phyloP scores from a whole-genome alignment of 1,139 yeast species.

The Candida glucosophila region DNA sequence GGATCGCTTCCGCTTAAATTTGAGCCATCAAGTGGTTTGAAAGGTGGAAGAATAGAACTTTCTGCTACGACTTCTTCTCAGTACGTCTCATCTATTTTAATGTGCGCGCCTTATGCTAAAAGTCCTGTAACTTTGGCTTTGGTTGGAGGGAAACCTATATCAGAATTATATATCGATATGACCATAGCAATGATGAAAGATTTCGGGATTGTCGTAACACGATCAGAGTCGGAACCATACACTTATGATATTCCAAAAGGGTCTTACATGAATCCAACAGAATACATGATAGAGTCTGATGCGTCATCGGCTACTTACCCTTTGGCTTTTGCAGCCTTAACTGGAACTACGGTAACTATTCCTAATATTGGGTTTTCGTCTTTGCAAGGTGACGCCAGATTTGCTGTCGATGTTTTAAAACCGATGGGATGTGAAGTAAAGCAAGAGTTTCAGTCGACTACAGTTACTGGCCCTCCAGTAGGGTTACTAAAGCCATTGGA shows the following conservation, averaged over 20 bases:
- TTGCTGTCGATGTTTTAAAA: conserved; percentile 82
- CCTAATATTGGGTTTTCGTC: conserved; percentile 93
- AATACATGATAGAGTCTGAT: conserved; percentile 88
- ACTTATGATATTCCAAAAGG: conserved; percentile 91
- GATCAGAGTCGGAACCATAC: conserved; percentile 61
- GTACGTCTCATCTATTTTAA: conserved; percentile 88
- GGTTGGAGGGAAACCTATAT: conserved; percentile 95
- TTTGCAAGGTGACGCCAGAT: conserved; percentile 94
- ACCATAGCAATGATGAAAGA: conserved; percentile 91
- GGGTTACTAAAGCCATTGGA: conserved; percentile 64
- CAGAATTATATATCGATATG: conserved; percentile 94
- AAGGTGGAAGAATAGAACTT: conserved; percentile 88
- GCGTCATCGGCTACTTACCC: conserved; percentile 99
- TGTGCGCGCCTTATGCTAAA: conserved; percentile 96
- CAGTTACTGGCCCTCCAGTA: conserved; percentile 80
- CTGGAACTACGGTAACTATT: conserved; percentile 85
- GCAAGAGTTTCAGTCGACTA: conserved; percentile 78
- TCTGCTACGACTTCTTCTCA: conserved; percentile 97
- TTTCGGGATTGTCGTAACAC: conserved; percentile 76
- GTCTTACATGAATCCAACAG: conserved; percentile 67
- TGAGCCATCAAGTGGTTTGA: conserved; percentile 59
- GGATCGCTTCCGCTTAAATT: conserved; percentile 87
- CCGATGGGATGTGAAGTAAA: conserved; percentile 94
- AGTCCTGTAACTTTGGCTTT: conserved; percentile 80
- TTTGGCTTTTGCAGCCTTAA: conserved; percentile 94